Percentiles rank a stretch among this genome's conserved stretches.
Evolutionary conservation across 169 alveolate genomes (phyloP).

Genomic region (Ichthyophthirius multifiliis): DNA sequence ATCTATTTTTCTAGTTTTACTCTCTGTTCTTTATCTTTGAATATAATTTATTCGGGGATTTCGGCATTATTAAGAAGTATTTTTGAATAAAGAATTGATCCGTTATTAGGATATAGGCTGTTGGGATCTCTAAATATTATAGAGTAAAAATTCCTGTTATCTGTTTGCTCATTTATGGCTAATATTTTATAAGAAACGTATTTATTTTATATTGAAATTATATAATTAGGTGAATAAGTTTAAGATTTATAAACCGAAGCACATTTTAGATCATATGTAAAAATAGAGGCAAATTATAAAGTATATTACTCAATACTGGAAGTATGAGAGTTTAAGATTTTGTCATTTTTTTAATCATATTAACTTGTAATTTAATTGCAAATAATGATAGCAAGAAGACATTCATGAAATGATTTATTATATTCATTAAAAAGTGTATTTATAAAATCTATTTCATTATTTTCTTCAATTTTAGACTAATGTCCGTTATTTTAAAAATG

Average conservation of each 20-base stretch:
- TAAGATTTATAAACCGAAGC: background rate
- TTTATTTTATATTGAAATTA: background rate
- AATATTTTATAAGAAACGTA: background rate
- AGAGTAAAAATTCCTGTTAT: background rate
- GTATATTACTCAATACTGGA: background rate
- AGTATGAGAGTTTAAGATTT: background rate
- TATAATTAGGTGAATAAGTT: background rate
- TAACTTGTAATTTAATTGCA: background rate
- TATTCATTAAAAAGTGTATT: background rate
- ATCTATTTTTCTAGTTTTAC: background rate
- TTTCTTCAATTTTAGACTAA: no score
- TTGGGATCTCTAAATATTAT: slow-evolving; percentile 4
- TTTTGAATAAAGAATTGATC: background rate
- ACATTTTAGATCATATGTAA: background rate
- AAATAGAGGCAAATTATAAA: background rate
- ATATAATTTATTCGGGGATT: background rate
- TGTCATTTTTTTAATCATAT: background rate
- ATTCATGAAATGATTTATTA: background rate
- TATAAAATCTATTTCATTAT: slow-evolving; percentile 3
- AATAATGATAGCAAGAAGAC: background rate
- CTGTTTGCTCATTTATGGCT: background rate
- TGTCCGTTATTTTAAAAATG: no score
- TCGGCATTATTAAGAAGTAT: background rate
- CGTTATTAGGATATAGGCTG: background rate
- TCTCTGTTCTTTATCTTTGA: background rate